Conservation (phyloP, 1,139 yeast species). For the Sugiyamaella castrensis region DNA sequence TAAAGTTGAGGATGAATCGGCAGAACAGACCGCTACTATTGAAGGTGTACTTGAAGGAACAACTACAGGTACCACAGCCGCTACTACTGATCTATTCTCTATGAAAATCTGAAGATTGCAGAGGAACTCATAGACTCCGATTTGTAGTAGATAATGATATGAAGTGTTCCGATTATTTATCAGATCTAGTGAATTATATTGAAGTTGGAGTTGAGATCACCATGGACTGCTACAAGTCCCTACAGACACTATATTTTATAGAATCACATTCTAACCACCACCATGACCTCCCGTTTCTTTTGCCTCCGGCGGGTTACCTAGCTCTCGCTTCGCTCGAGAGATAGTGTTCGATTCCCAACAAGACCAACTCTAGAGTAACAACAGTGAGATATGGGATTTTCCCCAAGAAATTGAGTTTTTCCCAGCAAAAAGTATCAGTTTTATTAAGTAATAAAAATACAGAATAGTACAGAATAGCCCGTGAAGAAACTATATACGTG, state of each 20-base stretch:
- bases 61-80: background rate
- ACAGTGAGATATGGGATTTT: too few relatives aligned
- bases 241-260: background rate
- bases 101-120: conserved; percentile 59
- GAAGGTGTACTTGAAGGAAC: conserved; percentile 34
- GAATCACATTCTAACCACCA: too few relatives aligned
- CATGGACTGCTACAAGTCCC: conserved; percentile 6
- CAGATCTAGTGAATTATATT: conserved; percentile 84
- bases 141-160: conserved; percentile 94
- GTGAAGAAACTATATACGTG: too few relatives aligned
- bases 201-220: conserved; percentile 57
- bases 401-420: too few relatives aligned
- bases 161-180: conserved; percentile 81
- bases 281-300: too few relatives aligned
- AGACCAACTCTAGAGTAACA: too few relatives aligned
- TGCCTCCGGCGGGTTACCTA: too few relatives aligned
- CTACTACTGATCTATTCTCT: conserved; percentile 36
- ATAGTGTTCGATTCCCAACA: too few relatives aligned
- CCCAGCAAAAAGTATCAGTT: too few relatives aligned
- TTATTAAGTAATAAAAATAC: too few relatives aligned
- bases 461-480: too few relatives aligned
- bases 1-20: conserved; percentile 21
- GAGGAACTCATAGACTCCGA: conserved; percentile 90
- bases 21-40: conserved; percentile 23
- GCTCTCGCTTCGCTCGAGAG: too few relatives aligned